A percentile compares a stretch with the other conserved stretches of the same genome.
phyloP scores from a whole-genome alignment of 257 asterid species.

The Scutellaria galericulata region DNA sequence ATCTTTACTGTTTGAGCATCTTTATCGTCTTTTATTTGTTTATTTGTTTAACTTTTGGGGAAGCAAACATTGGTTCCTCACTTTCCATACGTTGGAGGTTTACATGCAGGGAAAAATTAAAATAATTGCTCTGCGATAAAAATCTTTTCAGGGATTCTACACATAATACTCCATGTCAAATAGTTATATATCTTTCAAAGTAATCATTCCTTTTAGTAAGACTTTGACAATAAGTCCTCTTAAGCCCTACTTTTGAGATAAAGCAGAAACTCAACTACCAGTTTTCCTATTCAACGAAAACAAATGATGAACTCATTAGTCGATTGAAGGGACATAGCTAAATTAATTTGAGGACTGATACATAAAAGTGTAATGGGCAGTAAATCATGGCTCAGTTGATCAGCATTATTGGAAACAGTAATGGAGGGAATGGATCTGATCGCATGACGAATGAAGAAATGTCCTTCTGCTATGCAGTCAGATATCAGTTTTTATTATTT shows the following conservation, averaged over 20 bases:
- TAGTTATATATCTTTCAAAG: slow-evolving; percentile 23
- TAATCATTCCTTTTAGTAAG: slow-evolving; percentile 2
- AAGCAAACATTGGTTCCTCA: slow-evolving; percentile 5
- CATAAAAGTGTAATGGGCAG: slow-evolving; percentile 10
- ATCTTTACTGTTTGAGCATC: slow-evolving; percentile 21
- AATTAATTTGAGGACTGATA: neutral
- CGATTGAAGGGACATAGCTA: slow-evolving; percentile 4
- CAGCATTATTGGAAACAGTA: neutral
- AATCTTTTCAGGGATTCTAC: slow-evolving; percentile 13
- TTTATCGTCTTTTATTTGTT: neutral
- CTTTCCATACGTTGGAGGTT: neutral
- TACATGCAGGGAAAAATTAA: slow-evolving; percentile 6
- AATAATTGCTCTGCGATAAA: slow-evolving; percentile 13
- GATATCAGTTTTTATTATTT: slow-evolving; percentile 15
- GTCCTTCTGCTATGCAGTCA: slow-evolving; percentile 8
- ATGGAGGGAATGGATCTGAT: neutral
- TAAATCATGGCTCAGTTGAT: slow-evolving; percentile 13
- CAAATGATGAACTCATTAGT: slow-evolving; percentile 26
- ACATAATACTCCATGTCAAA: neutral
- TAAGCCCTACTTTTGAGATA: slow-evolving; percentile 15
- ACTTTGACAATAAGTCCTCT: slow-evolving; percentile 1
- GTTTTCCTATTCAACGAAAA: slow-evolving; percentile 3
- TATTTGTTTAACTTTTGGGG: neutral
- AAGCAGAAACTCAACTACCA: slow-evolving; percentile 21
- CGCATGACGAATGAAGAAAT: slow-evolving; percentile 23